phyloP scores from a whole-genome alignment of 306 rosid species.

The Cajanus cajan region DNA sequence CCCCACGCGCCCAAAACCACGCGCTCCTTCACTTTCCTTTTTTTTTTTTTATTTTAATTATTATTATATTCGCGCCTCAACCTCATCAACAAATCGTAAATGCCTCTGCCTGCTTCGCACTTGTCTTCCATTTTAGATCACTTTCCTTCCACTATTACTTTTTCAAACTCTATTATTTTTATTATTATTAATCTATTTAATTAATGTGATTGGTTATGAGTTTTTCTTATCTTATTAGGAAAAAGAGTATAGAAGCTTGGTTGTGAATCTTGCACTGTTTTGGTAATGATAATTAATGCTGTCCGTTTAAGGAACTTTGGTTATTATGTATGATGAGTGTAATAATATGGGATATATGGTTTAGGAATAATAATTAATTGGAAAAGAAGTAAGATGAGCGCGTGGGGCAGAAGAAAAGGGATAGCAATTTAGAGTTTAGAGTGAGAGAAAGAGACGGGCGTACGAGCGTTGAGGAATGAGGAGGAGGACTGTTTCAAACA shows the following conservation, averaged over 20 bases:
- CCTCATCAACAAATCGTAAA: slow-evolving; percentile 19
- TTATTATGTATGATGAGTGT: background rate
- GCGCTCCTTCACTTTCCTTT: too few relatives aligned
- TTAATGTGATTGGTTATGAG: too few relatives aligned
- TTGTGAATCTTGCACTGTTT: background rate
- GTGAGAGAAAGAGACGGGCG: slow-evolving; percentile 19
- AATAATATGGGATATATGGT: background rate
- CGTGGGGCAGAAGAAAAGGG: slow-evolving; percentile 15
- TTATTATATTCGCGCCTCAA: background rate
- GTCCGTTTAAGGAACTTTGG: background rate
- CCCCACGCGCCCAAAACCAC: slow-evolving; percentile 42
- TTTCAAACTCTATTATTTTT: too few relatives aligned
- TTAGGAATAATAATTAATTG: background rate
- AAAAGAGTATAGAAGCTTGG: too few relatives aligned
- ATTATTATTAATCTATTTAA: too few relatives aligned
- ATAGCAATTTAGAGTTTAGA: background rate
- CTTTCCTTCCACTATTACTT: too few relatives aligned
- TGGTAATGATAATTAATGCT: background rate
- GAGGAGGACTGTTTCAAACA: slow-evolving; percentile 33
- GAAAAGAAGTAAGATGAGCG: background rate
- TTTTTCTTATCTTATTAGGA: too few relatives aligned
- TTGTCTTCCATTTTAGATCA: background rate
- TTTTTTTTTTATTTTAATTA: too few relatives aligned
- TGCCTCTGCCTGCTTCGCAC: background rate
- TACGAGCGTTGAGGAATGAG: slow-evolving; percentile 20